phyloP scores from a whole-genome alignment of 2,329 filamentous ascomycete genomes.

The Pseudogymnoascus destructans region DNA sequence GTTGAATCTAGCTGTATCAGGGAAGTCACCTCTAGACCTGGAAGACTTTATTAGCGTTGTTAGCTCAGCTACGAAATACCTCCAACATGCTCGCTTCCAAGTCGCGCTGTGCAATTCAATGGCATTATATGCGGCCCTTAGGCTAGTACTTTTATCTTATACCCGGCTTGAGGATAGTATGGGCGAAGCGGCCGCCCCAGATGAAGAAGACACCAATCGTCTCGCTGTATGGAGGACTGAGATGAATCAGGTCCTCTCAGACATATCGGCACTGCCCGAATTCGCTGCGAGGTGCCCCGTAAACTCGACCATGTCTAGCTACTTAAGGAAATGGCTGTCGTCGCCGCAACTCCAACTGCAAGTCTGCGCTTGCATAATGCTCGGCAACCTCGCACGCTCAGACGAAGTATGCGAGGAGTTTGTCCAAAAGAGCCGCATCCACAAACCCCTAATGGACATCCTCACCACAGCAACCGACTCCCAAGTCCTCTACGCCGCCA shows the following conservation, averaged over 20 bases:
- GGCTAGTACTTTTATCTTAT: conserved; percentile 36
- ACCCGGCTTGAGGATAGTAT: conserved; percentile 29
- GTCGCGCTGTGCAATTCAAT: conserved; percentile 30
- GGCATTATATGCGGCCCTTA: conserved; percentile 32
- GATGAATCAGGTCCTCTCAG: conserved; percentile 38
- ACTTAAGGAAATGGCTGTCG: conserved; percentile 37
- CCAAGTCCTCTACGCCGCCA: conserved; percentile 42
- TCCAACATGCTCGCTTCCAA: conserved; percentile 41
- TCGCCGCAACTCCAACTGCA: conserved; percentile 33
- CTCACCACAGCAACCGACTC: conserved; percentile 33
- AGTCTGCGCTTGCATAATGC: conserved; percentile 44
- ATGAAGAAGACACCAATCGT: conserved; percentile 35
- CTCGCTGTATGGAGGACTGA: conserved; percentile 37
- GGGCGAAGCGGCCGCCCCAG: conserved; percentile 12
- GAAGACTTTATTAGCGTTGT: conserved; percentile 42
- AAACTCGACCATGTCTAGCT: conserved; percentile 30
- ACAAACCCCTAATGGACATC: conserved; percentile 33
- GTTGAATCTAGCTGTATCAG: conserved; percentile 35
- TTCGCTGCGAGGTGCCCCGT: conserved; percentile 34
- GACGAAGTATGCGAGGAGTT: conserved; percentile 40
- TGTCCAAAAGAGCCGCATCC: conserved; percentile 33
- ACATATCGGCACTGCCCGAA: conserved; percentile 36
- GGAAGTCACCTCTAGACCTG: conserved; percentile 32
- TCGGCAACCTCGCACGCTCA: conserved; percentile 49
- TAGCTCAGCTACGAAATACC: conserved; percentile 41